Conservation (phyloP, 768 basidiomycete genomes). For the Mycena indigotica region DNA sequence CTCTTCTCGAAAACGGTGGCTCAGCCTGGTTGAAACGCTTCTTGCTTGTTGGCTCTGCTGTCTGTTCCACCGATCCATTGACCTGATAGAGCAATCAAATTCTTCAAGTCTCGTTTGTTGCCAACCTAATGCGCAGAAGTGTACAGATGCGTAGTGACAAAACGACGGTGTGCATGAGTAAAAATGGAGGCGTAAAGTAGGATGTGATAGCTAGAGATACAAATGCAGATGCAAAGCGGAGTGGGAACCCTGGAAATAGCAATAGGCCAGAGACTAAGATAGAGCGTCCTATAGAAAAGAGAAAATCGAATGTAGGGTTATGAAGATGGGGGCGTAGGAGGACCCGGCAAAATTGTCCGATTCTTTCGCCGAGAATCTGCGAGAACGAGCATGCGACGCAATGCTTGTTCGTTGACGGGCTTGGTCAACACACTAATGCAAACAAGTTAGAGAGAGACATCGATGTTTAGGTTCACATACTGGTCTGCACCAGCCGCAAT, state of each 20-base stretch:
- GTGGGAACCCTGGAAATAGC: background rate
- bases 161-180: too few relatives aligned
- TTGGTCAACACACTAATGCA: slow-evolving; percentile 69
- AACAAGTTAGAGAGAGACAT: slow-evolving; percentile 14
- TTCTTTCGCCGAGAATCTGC: slow-evolving; percentile 51
- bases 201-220: background rate
- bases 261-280: background rate
- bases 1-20: too few relatives aligned
- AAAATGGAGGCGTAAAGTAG: too few relatives aligned
- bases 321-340: too few relatives aligned
- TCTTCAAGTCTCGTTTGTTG: too few relatives aligned
- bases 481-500: slow-evolving; percentile 73
- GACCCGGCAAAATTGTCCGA: background rate
- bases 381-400: slow-evolving; percentile 45
- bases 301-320: background rate
- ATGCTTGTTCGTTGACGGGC: slow-evolving; percentile 68
- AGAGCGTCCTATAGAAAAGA: background rate
- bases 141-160: too few relatives aligned
- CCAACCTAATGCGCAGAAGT: too few relatives aligned
- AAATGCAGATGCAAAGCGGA: background rate
- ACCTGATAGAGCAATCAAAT: too few relatives aligned
- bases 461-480: slow-evolving; percentile 41
- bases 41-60: too few relatives aligned
- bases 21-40: too few relatives aligned
- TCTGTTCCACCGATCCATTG: too few relatives aligned